Percentiles rank a stretch among this genome's conserved stretches.
Evolutionary conservation across 2,329 filamentous ascomycete genomes (phyloP).

Genomic region (Amauroascus niger): DNA sequence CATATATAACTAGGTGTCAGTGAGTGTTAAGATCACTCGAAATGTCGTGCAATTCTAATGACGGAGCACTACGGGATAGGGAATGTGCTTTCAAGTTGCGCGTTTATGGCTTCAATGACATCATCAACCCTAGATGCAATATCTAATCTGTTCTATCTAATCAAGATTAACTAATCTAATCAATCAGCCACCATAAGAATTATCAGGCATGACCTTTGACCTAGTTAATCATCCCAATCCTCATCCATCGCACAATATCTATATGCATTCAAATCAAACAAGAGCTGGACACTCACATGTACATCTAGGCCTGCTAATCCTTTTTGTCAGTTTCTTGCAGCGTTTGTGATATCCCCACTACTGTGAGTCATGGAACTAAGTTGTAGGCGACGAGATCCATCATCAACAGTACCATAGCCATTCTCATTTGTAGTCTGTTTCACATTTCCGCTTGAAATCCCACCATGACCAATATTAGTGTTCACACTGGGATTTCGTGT

Average conservation of each 20-base stretch:
- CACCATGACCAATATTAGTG: background rate
- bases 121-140: background rate
- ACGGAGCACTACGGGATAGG: too few species aligned
- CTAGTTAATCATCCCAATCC: background rate
- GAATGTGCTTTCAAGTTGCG: too few species aligned
- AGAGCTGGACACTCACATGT: background rate
- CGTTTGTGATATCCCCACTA: background rate
- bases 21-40: background rate
- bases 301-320: background rate
- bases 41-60: too few species aligned
- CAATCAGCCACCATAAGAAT: background rate
- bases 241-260: background rate
- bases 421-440: background rate
- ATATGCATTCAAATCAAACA: background rate
- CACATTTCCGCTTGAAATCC: background rate
- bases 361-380: background rate
- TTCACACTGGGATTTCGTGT: background rate
- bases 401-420: background rate
- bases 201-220: too few species aligned
- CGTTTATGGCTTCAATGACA: background rate
- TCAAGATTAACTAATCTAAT: conserved; percentile 2
- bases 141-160: too few species aligned
- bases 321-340: background rate
- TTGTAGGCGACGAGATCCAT: background rate
- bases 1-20: too few species aligned